Base-by-base conservation (phyloP, 768 basidiomycete genomes). In the Boletus rubropictus region DNA sequence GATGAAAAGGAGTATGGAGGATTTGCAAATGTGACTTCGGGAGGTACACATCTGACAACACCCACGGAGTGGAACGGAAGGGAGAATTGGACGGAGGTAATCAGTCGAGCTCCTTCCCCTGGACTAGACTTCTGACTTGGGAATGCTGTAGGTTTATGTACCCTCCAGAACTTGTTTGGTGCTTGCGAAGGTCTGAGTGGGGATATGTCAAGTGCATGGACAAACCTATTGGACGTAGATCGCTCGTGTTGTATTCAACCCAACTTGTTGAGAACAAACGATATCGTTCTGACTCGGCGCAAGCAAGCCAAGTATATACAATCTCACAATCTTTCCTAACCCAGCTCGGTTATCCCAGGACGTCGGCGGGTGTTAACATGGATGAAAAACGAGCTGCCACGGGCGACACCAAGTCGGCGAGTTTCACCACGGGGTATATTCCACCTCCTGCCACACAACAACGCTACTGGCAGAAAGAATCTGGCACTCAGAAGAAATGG, bases 1-100 rank as follows among this genome's bases (percentile, higher is more conserved):
- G 96, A 99, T 62, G 90, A 95, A 64, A 80, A 81, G 63, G 69
- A 73, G 37, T 97, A 90, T 56, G 95, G 93, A 22, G 96, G 96
- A 4, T 96, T 92, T 64, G 85, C 82, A 41, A 88, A 95, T 51
- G 77, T 89, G 45, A 71, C 73, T 39, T 60, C 80, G 32, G 79
- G 79, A 31, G 73, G 76, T 25, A 75, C 74, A 59, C 91, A 81
- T 68, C 73, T 81, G 60, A 98, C 96, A 15, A 89, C 86, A 20
- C 80, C 88, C 2, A 66, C 89, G 74, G 84, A 84, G 57, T 98
- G 95, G 95, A 91, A 95, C 61, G 79, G 76, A n/a, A 77, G 95
- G 61, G 87, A 81, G 67, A 97, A 98, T 64, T 96, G 78, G 74
- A 55, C 86, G 44, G 88, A 95, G 77, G 92, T 89, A 55, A 50